A percentile compares a stretch with the other conserved stretches of the same genome.
Evolutionary conservation across 345 rosid genomes (phyloP).

Genomic region (Hibiscus tridactylites): DNA sequence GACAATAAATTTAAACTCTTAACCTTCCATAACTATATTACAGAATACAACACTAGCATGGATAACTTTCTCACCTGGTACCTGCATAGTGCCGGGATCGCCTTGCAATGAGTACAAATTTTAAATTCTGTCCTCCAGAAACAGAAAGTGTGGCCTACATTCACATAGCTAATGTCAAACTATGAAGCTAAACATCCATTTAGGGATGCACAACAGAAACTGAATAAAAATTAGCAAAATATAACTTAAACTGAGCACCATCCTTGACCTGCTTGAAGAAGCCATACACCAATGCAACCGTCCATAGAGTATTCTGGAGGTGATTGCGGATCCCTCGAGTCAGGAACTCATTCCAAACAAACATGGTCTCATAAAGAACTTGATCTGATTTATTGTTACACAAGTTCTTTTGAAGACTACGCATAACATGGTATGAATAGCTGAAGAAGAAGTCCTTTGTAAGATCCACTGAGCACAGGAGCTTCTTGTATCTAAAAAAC

Average conservation of each 20-base stretch:
- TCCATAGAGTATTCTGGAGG: conserved; percentile 91
- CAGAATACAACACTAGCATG: no score
- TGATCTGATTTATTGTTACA: conserved; percentile 55
- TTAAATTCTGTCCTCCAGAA: conserved; percentile 76
- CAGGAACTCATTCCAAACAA: conserved; percentile 96
- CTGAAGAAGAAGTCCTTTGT: conserved; percentile 99
- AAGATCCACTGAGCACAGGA: conserved; percentile 79
- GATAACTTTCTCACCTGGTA: conserved; percentile 51
- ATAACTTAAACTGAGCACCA: conserved; percentile 15
- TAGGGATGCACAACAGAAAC: neutral
- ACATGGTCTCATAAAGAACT: conserved; percentile 81
- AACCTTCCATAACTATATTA: neutral
- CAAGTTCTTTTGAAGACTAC: conserved; percentile 83
- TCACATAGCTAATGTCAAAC: conserved; percentile 21
- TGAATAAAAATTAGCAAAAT: neutral
- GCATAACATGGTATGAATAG: conserved; percentile 89
- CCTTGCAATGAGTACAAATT: conserved; percentile 84
- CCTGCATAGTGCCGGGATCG: conserved; percentile 99
- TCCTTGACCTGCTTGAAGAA: conserved; percentile 83
- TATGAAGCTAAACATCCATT: neutral
- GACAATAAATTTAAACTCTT: neutral
- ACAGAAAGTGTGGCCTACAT: conserved; percentile 59
- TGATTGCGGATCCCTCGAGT: conserved; percentile 84
- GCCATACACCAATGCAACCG: conserved; percentile 94
- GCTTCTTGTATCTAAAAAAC: conserved; percentile 87